A percentile compares a stretch with the other conserved stretches of the same genome.
phyloP scores from a whole-genome alignment of 129 eudicot species.

The Glebionis coronaria region DNA sequence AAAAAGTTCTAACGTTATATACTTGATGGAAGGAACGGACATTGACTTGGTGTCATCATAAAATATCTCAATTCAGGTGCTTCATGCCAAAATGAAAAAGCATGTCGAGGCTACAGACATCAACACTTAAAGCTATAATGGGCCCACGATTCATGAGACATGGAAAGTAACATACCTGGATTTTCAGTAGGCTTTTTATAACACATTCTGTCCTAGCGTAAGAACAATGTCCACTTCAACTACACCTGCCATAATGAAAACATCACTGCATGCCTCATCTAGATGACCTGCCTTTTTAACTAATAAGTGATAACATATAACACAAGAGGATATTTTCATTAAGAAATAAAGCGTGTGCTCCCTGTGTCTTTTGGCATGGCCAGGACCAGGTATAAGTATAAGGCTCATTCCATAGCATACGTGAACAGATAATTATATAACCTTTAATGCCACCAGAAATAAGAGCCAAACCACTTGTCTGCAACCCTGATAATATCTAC shows the following conservation, averaged over 20 bases:
- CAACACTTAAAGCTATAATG: not conserved
- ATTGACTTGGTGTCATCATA: too few species aligned
- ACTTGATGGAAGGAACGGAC: too few species aligned
- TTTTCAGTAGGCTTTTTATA: not conserved
- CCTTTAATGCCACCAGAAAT: not conserved
- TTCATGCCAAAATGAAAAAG: too few species aligned
- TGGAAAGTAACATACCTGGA: conserved; percentile 16
- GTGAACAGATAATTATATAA: conserved; percentile 4
- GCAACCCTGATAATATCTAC: conserved; percentile 10
- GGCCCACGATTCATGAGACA: conserved; percentile 17
- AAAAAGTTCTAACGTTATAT: not conserved
- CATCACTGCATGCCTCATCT: conserved; percentile 18
- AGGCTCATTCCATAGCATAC: not conserved
- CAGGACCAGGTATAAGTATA: conserved; percentile 23
- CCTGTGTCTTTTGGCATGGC: conserved; percentile 20
- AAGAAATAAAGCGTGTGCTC: not conserved
- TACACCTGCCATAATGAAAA: conserved; percentile 6
- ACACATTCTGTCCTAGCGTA: not conserved
- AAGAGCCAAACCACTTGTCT: conserved; percentile 11
- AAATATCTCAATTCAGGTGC: too few species aligned
- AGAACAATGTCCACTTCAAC: conserved; percentile 19
- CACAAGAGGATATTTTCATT: not conserved
- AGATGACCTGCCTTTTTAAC: conserved; percentile 17
- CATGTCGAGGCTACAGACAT: too few species aligned
- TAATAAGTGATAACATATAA: conserved; percentile 8